Evolutionary conservation across 2,329 filamentous ascomycete genomes (phyloP).

Genomic region (Pseudocercospora musae): DNA sequence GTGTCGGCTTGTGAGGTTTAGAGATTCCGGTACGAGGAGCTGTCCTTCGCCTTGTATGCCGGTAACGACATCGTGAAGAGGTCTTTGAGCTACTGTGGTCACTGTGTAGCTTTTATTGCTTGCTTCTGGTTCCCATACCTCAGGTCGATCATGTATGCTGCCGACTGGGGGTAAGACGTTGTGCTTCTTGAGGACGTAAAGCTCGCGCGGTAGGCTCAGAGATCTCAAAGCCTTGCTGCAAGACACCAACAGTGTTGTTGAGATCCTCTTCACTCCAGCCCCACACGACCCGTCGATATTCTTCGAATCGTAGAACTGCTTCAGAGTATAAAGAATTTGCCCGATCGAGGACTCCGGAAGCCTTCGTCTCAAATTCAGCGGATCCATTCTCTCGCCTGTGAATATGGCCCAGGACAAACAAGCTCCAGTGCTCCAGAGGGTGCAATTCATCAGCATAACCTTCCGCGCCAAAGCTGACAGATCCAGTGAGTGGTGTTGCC

Average conservation of each 20-base stretch:
- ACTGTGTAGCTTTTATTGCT: constrained; percentile 39
- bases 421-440: constrained; percentile 38
- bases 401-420: constrained; percentile 42
- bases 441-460: constrained; percentile 41
- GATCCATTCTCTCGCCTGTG: constrained; percentile 40
- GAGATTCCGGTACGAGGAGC: constrained; percentile 19
- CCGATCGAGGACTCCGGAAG: constrained; percentile 41
- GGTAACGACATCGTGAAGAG: constrained; percentile 41
- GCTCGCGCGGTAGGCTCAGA: constrained; percentile 41
- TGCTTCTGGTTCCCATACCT: constrained; percentile 4
- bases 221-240: constrained; percentile 44
- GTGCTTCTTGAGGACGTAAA: constrained; percentile 40
- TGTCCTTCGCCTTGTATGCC: constrained; percentile 34
- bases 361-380: constrained; percentile 39
- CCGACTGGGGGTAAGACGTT: constrained; percentile 36
- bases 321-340: constrained; percentile 42
- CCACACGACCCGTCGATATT: constrained; percentile 43
- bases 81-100: constrained; percentile 41
- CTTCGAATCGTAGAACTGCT: constrained; percentile 44
- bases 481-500: constrained; percentile 40
- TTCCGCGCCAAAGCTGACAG: constrained; percentile 35
- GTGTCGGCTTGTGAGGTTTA: constrained; percentile 17
- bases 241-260: constrained; percentile 30
- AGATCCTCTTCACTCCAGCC: constrained; percentile 44
- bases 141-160: constrained; percentile 14